phyloP scores from a whole-genome alignment of 345 rosid genomes.

The Clarkia xantiana region DNA sequence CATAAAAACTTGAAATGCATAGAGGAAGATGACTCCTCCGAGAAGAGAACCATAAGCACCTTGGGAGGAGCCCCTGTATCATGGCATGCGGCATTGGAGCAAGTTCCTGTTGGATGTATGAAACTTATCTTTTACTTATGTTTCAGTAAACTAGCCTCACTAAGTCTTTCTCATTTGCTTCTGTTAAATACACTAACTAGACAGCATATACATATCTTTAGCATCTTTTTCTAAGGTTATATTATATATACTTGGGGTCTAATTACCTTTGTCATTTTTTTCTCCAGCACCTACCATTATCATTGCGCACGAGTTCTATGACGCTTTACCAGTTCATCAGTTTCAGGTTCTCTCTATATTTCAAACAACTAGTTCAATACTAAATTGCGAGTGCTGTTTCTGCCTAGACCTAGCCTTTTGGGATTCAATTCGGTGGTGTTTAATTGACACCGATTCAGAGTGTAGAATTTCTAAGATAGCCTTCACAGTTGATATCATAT shows the following conservation, averaged over 20 bases:
- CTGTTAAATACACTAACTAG: too few relatives aligned
- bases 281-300: slow-evolving; percentile 64
- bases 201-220: neutral
- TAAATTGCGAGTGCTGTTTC: neutral
- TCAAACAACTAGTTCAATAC: neutral
- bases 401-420: too few relatives aligned
- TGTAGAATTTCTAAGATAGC: too few relatives aligned
- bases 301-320: slow-evolving; percentile 88
- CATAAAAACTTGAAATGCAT: slow-evolving; percentile 45
- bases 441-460: too few relatives aligned
- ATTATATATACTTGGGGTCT: neutral
- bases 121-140: slow-evolving; percentile 10
- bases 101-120: slow-evolving; percentile 81
- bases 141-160: neutral
- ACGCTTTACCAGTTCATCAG: slow-evolving; percentile 91
- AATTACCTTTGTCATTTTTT: slow-evolving; percentile 8
- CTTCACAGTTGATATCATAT: too few relatives aligned
- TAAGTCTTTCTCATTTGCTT: too few relatives aligned
- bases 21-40: slow-evolving; percentile 21
- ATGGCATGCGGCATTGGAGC: slow-evolving; percentile 70
- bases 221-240: slow-evolving; percentile 1
- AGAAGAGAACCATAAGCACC: slow-evolving; percentile 31
- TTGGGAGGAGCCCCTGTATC: slow-evolving; percentile 54
- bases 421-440: too few relatives aligned
- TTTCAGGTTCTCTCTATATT: slow-evolving; percentile 54